These are phyloP conservation scores for Plasmodium gaboni DNA, from an alignment of 169 alveolate genomes.

Conservation along the genomic window DNA sequence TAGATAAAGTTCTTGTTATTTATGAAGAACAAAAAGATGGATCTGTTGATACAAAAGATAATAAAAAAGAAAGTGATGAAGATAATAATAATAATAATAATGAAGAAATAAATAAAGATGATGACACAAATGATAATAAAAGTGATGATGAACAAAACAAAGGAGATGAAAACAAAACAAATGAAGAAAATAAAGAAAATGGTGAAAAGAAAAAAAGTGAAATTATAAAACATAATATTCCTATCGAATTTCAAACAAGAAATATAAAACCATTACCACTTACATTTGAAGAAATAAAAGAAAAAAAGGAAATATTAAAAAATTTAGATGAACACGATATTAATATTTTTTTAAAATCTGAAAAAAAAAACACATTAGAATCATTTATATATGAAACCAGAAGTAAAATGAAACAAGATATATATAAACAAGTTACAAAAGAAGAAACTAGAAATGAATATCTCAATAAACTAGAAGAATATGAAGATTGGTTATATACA, in stretches of 20 bases:
- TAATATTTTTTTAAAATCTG: conserved; percentile 57
- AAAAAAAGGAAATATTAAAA: conserved; percentile 48
- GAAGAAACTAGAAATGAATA: conserved; percentile 47
- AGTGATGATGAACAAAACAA: not conserved
- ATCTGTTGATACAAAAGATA: conserved; percentile 6
- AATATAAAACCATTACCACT: conserved; percentile 47
- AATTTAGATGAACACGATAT: conserved; percentile 70
- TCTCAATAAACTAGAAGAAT: conserved; percentile 61
- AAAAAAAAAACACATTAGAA: conserved; percentile 56
- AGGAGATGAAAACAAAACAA: not conserved
- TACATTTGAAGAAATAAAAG: conserved; percentile 56
- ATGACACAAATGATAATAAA: conserved; percentile 2
- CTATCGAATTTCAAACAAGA: conserved; percentile 25
- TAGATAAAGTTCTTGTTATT: conserved; percentile 12
- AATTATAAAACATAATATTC: conserved; percentile 40
- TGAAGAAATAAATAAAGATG: conserved; percentile 7
- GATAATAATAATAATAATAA: conserved; percentile 13
- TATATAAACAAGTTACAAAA: conserved; percentile 56
- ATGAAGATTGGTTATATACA: conserved; percentile 72
- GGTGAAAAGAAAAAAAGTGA: conserved; percentile 17
- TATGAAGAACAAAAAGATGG: conserved; percentile 68
- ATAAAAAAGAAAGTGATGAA: conserved; percentile 24
- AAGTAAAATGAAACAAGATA: conserved; percentile 73
- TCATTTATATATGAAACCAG: conserved; percentile 74
- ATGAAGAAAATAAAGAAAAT: not conserved